Evolutionary conservation across 306 rosid species (phyloP).

Genomic region (Prunus mume): DNA sequence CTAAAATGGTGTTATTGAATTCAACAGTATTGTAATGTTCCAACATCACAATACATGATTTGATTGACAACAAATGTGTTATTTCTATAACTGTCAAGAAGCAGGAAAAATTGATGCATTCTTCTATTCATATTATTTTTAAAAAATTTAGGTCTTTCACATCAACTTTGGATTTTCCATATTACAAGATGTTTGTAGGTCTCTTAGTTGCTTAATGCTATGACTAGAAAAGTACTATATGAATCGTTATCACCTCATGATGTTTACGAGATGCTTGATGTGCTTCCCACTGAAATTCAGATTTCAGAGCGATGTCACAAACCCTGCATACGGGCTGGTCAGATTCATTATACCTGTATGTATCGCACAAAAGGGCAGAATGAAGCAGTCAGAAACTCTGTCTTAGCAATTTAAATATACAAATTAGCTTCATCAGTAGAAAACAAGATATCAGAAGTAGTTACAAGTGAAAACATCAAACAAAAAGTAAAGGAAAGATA

Average conservation of each 20-base stretch:
- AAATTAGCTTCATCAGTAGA: not conserved
- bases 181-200: not conserved
- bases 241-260: conserved; percentile 54
- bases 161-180: not conserved
- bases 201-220: not conserved
- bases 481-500: not conserved
- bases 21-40: not conserved
- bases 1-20: not conserved
- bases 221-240: not conserved
- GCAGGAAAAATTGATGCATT: not conserved
- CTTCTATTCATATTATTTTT: not conserved
- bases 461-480: not conserved
- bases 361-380: not conserved
- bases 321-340: conserved; percentile 87
- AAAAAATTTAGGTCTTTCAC: not conserved
- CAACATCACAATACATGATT: not conserved
- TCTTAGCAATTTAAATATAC: not conserved
- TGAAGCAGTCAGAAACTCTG: conserved; percentile 18
- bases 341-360: conserved; percentile 69
- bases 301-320: conserved; percentile 68
- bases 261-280: conserved; percentile 90
- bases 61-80: not conserved
- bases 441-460: not conserved
- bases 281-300: conserved; percentile 73
- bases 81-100: not conserved